phyloP scores from a whole-genome alignment of 1,284 basidiomycete genomes.

The Meripilus lineatus region DNA sequence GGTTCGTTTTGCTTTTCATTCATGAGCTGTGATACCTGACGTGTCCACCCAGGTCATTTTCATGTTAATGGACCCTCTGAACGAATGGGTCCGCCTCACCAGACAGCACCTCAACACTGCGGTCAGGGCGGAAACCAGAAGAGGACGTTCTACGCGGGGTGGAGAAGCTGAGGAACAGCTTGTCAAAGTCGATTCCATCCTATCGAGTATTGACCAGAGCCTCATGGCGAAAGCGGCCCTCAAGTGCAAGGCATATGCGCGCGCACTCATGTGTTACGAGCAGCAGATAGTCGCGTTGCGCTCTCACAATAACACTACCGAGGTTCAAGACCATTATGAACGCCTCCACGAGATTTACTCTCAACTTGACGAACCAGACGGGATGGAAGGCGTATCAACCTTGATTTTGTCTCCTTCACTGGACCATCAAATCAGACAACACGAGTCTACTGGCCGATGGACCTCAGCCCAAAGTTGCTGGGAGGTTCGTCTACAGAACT shows the following conservation, averaged over 20 bases:
- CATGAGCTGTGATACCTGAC: background rate
- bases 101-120: constrained; percentile 48
- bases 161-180: constrained; percentile 53
- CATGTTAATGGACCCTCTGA: constrained; percentile 92
- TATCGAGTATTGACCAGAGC: constrained; percentile 82
- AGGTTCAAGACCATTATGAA: constrained; percentile 80
- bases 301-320: constrained; percentile 36
- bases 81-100: constrained; percentile 79
- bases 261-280: constrained; percentile 95
- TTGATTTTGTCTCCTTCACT: constrained; percentile 86
- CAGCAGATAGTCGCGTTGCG: constrained; percentile 59
- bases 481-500: constrained; percentile 94
- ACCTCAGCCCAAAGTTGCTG: constrained; percentile 99
- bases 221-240: constrained; percentile 93
- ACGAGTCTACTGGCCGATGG: constrained; percentile 97
- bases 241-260: constrained; percentile 90
- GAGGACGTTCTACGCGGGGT: constrained; percentile 34
- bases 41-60: constrained; percentile 73
- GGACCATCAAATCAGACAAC: constrained; percentile 96
- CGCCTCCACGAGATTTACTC: constrained; percentile 95
- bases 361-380: constrained; percentile 95
- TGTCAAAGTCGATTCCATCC: constrained; percentile 68
- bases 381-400: constrained; percentile 97
- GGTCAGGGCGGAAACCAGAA: constrained; percentile 47
- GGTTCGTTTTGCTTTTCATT: constrained; percentile 38